phyloP scores from a whole-genome alignment of 2,329 filamentous ascomycete species.

The Albifimbria verrucaria region DNA sequence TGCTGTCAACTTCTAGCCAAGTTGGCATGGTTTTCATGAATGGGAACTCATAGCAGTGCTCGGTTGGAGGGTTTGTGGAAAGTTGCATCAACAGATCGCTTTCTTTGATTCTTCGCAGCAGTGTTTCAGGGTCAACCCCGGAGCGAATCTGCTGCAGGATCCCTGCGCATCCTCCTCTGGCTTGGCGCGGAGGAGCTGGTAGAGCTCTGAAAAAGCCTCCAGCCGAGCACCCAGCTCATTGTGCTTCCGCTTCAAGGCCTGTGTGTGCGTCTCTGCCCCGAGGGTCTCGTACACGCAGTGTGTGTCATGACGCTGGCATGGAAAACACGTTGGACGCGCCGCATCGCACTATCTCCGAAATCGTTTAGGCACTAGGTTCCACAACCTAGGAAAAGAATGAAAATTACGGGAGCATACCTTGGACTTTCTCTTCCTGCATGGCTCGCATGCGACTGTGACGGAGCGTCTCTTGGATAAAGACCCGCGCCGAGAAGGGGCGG shows the following conservation, averaged over 20 bases:
- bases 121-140: conserved; percentile 17
- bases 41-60: conserved; percentile 32
- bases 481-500: background rate
- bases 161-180: background rate
- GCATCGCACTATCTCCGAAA: background rate
- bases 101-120: conserved; percentile 28
- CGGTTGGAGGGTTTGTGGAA: conserved; percentile 26
- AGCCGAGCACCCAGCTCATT: background rate
- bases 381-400: too few relatives aligned
- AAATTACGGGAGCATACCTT: background rate
- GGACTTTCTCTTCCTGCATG: background rate
- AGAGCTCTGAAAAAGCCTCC: background rate
- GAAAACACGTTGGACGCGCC: background rate
- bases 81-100: conserved; percentile 33
- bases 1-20: conserved; percentile 15
- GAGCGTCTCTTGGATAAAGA: background rate
- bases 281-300: background rate
- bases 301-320: background rate
- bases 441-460: background rate
- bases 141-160: background rate
- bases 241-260: background rate
- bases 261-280: background rate
- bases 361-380: background rate
- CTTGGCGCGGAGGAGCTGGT: background rate
- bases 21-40: conserved; percentile 24